Percentiles rank a stretch among this genome's conserved stretches.
phyloP scores from a whole-genome alignment of 169 alveolate genomes.

The Eimeria necatrix region DNA sequence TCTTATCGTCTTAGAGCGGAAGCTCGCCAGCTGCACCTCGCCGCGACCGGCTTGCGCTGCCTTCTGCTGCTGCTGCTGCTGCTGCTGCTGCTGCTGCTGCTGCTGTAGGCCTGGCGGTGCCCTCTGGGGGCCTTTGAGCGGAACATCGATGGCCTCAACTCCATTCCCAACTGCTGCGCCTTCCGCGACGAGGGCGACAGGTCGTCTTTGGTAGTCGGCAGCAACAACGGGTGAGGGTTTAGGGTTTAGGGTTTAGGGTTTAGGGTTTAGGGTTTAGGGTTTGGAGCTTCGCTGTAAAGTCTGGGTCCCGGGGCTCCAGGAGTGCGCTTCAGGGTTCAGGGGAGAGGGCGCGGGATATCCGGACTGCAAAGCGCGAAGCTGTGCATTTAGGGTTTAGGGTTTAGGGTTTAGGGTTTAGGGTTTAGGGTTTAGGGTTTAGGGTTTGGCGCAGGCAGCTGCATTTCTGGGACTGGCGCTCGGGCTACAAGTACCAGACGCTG shows the following conservation, averaged over 20 bases:
- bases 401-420: background rate
- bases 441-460: slow-evolving; percentile 85
- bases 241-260: background rate
- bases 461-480: slow-evolving; percentile 98
- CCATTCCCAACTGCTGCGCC: slow-evolving; percentile 96
- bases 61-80: background rate
- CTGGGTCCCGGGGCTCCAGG: too few species aligned
- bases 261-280: background rate
- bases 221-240: slow-evolving; percentile 94
- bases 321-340: too few species aligned
- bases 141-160: slow-evolving; percentile 91
- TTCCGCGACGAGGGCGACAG: slow-evolving; percentile 91
- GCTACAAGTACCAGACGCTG: slow-evolving; percentile 95
- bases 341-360: too few species aligned
- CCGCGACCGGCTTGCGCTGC: too few species aligned
- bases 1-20: too few species aligned
- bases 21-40: too few species aligned
- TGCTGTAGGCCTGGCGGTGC: slow-evolving; percentile 85
- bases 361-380: too few species aligned
- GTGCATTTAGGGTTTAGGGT: background rate
- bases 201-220: slow-evolving; percentile 96
- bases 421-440: background rate
- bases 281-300: too few species aligned
- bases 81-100: background rate
- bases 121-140: slow-evolving; percentile 91